Base-by-base conservation (phyloP, 495 filamentous ascomycete species). In the Apiosordaria backusii region DNA sequence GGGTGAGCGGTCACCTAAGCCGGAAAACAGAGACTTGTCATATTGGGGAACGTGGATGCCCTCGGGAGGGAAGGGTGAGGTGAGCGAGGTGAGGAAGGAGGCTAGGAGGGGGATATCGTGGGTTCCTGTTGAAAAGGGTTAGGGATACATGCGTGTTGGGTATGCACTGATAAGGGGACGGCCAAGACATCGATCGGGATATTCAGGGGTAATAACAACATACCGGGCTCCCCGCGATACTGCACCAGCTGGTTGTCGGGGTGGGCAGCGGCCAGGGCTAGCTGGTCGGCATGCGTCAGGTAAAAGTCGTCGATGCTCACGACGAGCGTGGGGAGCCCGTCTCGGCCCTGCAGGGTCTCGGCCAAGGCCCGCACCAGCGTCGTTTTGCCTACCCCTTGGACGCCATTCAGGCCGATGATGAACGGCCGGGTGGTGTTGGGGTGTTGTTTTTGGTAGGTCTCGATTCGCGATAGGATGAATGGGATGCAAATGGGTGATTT, bases 291-390 rank as follows among this genome's bases (percentile, higher is more conserved):
- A 76, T 91, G 89, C 3, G 87, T 80, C 63, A 96, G 85, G 76
- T 97, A 97, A 63, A 97, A 86, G 76, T 98, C 93, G 76, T 97
- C 94, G 63, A 97, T 92, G 72, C 90, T 93, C 71, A 92, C 82
- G 7, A 93, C 91, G 40, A 90, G 80, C 4, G 91, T 92, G 62
- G 86, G 79, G 50, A 97, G 82, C 10, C 81, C 83, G 75, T 92
- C 84, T 24, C 85, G 82, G n/a, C 83, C 80, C 62, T 82, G 80
- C 45, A 97, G 85, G n/a, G 84, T 88, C 21, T 83, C 71, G 58
- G 86, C 80, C 22, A 97, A 84, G 9, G 84, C 83, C 26, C 86
- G 85, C 5, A 93, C 93, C 70, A 97, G 82, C 3, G 93, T 93
- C 1, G 93, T 94, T 78, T 98, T 98, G 52, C 94, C 94, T 57